A percentile compares a stretch with the other conserved stretches of the same genome.
Evolutionary conservation across 768 basidiomycete genomes (phyloP).

Genomic region (Xerocomus potaroensis): DNA sequence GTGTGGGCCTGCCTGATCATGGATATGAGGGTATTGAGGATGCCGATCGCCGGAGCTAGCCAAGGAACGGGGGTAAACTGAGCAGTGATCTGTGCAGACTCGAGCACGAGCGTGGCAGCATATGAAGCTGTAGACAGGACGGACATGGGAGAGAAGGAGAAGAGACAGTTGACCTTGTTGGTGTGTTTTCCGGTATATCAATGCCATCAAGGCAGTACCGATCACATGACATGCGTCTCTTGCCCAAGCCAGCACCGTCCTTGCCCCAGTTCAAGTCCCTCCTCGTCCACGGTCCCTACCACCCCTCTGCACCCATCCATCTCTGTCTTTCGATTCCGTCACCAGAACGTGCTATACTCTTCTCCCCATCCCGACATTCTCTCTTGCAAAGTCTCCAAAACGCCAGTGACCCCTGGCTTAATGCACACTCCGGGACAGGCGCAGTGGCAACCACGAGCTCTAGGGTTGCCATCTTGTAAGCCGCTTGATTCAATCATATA

Average conservation of each 20-base stretch:
- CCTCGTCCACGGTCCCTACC: slow-evolving; percentile 61
- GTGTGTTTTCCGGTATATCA: no score
- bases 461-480: slow-evolving; percentile 54
- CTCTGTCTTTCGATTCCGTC: slow-evolving; percentile 49
- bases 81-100: slow-evolving; percentile 41
- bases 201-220: slow-evolving; percentile 1
- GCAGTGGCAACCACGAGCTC: slow-evolving; percentile 35
- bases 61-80: slow-evolving; percentile 47
- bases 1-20: slow-evolving; percentile 44
- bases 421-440: slow-evolving; percentile 36
- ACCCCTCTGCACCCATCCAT: slow-evolving; percentile 66
- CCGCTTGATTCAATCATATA: slow-evolving; percentile 10
- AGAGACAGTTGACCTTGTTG: background rate
- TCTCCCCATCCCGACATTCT: slow-evolving; percentile 49
- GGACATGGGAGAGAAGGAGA: slow-evolving; percentile 11
- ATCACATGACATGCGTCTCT: slow-evolving; percentile 34
- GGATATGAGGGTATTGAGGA: slow-evolving; percentile 40
- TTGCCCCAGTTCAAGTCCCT: slow-evolving; percentile 57
- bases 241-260: slow-evolving; percentile 38
- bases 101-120: slow-evolving; percentile 11
- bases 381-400: slow-evolving; percentile 40
- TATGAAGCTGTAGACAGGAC: slow-evolving; percentile 8
- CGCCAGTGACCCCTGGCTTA: slow-evolving; percentile 48
- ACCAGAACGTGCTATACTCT: slow-evolving; percentile 38
- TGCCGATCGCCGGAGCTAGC: slow-evolving; percentile 39